phyloP scores from a whole-genome alignment of 2,329 filamentous ascomycete genomes.

The Ophiostoma sp. region DNA sequence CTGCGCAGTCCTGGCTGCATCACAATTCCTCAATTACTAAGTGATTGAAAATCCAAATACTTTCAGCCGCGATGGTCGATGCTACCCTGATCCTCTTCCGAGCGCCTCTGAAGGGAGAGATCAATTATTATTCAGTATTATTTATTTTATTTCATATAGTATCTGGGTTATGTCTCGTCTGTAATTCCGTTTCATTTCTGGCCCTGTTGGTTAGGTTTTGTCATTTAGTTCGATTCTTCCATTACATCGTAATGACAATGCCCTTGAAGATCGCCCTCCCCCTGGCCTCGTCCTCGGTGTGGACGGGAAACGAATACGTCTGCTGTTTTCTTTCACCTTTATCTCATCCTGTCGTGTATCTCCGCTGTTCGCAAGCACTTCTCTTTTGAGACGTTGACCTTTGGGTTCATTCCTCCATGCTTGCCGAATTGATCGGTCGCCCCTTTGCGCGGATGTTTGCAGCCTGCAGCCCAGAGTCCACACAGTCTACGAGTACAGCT shows the following conservation, averaged over 20 bases:
- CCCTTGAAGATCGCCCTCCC: background rate
- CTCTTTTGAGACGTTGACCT: background rate
- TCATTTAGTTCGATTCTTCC: background rate
- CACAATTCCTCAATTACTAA: background rate
- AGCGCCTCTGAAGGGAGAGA: too few relatives aligned
- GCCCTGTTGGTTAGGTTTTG: background rate
- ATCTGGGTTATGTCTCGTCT: background rate
- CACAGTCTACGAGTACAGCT: too few relatives aligned
- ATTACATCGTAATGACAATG: slow-evolving; percentile 9
- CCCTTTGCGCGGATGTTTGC: too few relatives aligned
- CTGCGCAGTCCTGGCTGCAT: too few relatives aligned
- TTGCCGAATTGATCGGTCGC: background rate
- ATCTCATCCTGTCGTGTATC: too few relatives aligned
- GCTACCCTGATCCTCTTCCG: background rate
- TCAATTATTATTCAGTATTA: background rate
- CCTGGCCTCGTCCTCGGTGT: background rate
- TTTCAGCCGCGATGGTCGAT: slow-evolving; percentile 5
- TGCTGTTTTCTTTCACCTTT: too few relatives aligned
- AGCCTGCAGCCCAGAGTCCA: too few relatives aligned
- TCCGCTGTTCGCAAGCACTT: background rate
- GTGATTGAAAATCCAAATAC: background rate
- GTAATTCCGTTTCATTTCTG: background rate
- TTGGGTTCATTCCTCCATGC: too few relatives aligned
- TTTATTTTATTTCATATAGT: background rate
- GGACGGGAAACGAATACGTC: background rate